A percentile compares a stretch with the other conserved stretches of the same genome.
Evolutionary conservation across 345 rosid genomes (phyloP).

Genomic region (Pistacia integerrima): DNA sequence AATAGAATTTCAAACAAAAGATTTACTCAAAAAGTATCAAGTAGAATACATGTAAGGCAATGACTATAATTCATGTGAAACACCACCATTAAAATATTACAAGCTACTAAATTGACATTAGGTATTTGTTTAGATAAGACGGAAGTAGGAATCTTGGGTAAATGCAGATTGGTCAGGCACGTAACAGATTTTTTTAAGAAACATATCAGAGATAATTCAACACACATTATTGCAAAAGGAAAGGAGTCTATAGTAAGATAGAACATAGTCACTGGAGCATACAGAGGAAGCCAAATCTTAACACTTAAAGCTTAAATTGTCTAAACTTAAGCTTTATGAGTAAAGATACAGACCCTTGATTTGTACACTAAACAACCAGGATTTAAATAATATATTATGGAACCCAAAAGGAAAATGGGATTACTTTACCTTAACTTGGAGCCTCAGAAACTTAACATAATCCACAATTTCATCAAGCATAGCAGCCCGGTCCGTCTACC

Average conservation of each 20-base stretch:
- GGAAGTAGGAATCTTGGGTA: not conserved
- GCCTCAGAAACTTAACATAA: conserved; percentile 98
- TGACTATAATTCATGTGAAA: not conserved
- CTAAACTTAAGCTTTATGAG: not conserved
- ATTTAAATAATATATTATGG: not conserved
- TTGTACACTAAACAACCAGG: conserved; percentile 1
- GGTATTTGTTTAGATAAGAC: not conserved
- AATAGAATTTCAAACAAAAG: not conserved
- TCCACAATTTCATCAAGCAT: conserved; percentile 99
- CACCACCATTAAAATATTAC: not conserved
- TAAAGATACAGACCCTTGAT: not conserved
- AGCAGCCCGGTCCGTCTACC: conserved; percentile 90
- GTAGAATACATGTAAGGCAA: not conserved
- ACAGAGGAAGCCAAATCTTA: not conserved
- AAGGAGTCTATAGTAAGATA: not conserved
- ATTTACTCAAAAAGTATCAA: not conserved
- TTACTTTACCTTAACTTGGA: conserved; percentile 89
- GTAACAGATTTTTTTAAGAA: not conserved
- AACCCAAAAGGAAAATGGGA: not conserved
- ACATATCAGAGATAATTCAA: not conserved
- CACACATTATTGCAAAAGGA: not conserved
- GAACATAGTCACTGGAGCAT: not conserved
- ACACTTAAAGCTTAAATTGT: not conserved
- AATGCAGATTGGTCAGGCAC: not conserved
- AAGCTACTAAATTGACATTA: not conserved